Evolutionary conservation across 2,329 filamentous ascomycete species (phyloP).

Genomic region (Phialophora macrospora): DNA sequence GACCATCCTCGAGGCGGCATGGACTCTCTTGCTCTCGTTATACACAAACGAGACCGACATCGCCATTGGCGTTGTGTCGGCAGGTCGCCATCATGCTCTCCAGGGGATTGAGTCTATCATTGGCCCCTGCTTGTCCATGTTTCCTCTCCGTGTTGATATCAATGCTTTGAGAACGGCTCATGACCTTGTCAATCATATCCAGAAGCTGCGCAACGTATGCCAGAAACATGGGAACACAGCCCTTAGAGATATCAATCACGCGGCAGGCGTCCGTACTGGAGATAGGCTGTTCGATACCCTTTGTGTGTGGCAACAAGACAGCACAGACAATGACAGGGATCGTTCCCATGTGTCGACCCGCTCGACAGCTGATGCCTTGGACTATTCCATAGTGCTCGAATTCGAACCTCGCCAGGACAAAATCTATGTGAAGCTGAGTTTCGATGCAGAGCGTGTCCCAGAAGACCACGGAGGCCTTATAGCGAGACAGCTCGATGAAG

Average conservation of each 20-base stretch:
- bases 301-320: conserved; percentile 82
- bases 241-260: conserved; percentile 70
- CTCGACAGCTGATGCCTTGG: conserved; percentile 71
- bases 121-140: conserved; percentile 77
- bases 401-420: conserved; percentile 64
- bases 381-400: conserved; percentile 77
- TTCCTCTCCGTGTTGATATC: conserved; percentile 72
- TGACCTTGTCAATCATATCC: conserved; percentile 68
- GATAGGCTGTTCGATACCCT: conserved; percentile 74
- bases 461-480: conserved; percentile 61
- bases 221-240: conserved; percentile 68
- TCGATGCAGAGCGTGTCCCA: conserved; percentile 60
- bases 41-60: conserved; percentile 70
- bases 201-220: conserved; percentile 67
- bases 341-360: conserved; percentile 58
- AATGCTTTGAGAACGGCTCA: conserved; percentile 56
- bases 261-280: conserved; percentile 59
- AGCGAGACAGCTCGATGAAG: conserved; percentile 63
- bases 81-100: conserved; percentile 76
- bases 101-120: conserved; percentile 71
- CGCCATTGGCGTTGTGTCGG: conserved; percentile 77
- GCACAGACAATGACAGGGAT: conserved; percentile 48
- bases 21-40: conserved; percentile 67
- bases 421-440: conserved; percentile 61
- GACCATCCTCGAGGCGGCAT: conserved; percentile 74